Base-by-base conservation (phyloP, 352 stramenopile genomes). In the Globisporangium splendens region DNA sequence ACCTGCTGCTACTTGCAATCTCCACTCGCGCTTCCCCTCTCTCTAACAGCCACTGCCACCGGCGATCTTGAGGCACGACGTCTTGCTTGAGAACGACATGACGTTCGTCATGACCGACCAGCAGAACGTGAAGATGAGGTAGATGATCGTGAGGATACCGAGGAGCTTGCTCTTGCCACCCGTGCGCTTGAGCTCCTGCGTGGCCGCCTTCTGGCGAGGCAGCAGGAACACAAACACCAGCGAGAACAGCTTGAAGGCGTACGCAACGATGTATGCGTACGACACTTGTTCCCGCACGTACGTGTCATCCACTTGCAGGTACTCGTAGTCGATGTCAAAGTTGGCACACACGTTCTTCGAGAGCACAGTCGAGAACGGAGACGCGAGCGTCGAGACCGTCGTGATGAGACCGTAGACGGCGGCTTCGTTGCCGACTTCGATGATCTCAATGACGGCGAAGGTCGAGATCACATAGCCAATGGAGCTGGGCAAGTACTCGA, bases 371-470 rank as follows among this genome's bases (percentile, higher is more conserved):
- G 63, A 59, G 39, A 70, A 65, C 3, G 63, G 63, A 14, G 44
- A 52, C 1, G 63, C 63, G 3, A 70, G 38, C 6, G 50, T 70
- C 3, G 43, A 58, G 20, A 70, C 60, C 1, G 63, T 70, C 50
- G 63, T 63, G 33, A 67, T 52, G 5, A 70, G 46, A 1, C 63
- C 63, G 50, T 70, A 70, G 35, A 64, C 63, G 2, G 58, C 51
- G 31, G 52, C 63, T 55, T 70, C 63, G 46, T 62, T 61, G 49
- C 59, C 59, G 5, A 56, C 28, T 50, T 70, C 58, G n/a, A 59
- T 50, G 18, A 70, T 59, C 31, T 70, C 63, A 3, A 70, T 49
- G 0, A 50, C 63, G 0, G 57, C 58, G 47, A 54, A 69, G 20
- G 22, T 64, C 28, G 58, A 46, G 21, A 62, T 48, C 38, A 61